Evolutionary conservation across 192 early-diverging fungal genomes (phyloP), one percentile per base, ranked within the genome.

Genomic region (Podila verticillata): DNA sequence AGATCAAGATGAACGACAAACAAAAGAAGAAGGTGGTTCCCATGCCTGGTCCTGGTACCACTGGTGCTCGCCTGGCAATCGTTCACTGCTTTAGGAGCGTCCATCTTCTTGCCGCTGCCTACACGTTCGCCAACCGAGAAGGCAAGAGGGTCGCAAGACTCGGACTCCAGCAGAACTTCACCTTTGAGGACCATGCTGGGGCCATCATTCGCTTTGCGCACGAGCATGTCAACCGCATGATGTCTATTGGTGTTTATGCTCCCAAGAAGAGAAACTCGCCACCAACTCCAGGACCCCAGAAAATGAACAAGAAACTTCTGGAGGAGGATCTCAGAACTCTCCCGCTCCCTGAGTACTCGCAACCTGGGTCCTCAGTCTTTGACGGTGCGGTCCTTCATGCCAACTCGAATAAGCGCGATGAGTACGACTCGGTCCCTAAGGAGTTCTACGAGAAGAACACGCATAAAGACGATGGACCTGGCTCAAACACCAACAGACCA

Each of bases 151-250:
- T 63, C 9, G 48, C 64, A 4, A 28, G 75, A 34, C 63, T 61
- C 17, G 30, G 22, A 5, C 35, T 60, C 2, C 65, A 57, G 17
- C 30, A 68, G 30, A 68, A 62, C 17, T 72, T 80, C 24, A 80
- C 77, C 6, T 80, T 68, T 29, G 77, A 80, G 32, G 77, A 80
- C 19, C 77, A 80, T 64, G 65, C 65, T 3, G 77, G 68, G 4
- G 77, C 77, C 32, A 72, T 80, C 28, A 32, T 80, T 28, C 64
- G 77, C 2, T 80, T 80, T 47, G 68, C 77, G 24, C 77, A 70
- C 8, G 77, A 80, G 34, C 77, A 80, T 12, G 72, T 80, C 20
- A 80, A 80, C 47, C 77, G 77, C 2, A 80, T 80, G 77, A 68
- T 80, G 69, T 72, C 77, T 17, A 51, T 68, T 13, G 39, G 56